phyloP scores from a whole-genome alignment of 495 filamentous ascomycete genomes.

The Podospora didyma region DNA sequence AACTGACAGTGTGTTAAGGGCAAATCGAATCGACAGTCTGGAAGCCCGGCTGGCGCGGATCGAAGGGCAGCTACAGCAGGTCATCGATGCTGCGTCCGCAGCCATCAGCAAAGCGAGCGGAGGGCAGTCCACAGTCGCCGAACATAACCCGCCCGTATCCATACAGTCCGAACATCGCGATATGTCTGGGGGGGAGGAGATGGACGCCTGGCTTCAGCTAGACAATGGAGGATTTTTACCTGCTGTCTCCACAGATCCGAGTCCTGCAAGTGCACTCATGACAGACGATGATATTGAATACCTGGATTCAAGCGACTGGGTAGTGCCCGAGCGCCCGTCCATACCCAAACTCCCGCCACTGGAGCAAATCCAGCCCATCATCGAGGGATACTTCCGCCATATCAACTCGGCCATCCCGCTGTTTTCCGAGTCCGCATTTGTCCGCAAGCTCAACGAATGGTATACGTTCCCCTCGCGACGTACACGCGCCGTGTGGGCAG shows the following conservation, averaged over 20 bases:
- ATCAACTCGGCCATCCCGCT: conserved; percentile 30
- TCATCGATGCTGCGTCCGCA: conserved; percentile 8
- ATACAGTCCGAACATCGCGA: neutral
- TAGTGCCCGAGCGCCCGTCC: neutral
- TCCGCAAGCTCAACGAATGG: conserved; percentile 22
- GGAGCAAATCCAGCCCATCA: conserved; percentile 20
- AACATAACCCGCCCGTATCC: neutral
- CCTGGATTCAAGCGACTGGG: neutral
- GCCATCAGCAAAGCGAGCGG: conserved; percentile 1
- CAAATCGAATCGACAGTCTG: conserved; percentile 9
- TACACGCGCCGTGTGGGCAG: conserved; percentile 19
- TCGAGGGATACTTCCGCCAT: conserved; percentile 27
- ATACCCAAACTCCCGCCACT: conserved; percentile 19
- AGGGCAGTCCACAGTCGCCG: no score
- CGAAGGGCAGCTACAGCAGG: conserved; percentile 27
- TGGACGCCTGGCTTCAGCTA: neutral
- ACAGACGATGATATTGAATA: neutral
- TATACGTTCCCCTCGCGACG: conserved; percentile 14
- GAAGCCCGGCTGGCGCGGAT: conserved; percentile 30
- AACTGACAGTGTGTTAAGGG: no score
- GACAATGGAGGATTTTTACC: neutral
- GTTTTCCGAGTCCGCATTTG: conserved; percentile 24
- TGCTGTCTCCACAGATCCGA: neutral
- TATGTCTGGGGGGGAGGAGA: neutral
- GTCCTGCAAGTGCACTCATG: neutral